These are phyloP conservation scores for Colletotrichum salicis DNA, from an alignment of 2,329 filamentous ascomycete species.

Conservation along the genomic window DNA sequence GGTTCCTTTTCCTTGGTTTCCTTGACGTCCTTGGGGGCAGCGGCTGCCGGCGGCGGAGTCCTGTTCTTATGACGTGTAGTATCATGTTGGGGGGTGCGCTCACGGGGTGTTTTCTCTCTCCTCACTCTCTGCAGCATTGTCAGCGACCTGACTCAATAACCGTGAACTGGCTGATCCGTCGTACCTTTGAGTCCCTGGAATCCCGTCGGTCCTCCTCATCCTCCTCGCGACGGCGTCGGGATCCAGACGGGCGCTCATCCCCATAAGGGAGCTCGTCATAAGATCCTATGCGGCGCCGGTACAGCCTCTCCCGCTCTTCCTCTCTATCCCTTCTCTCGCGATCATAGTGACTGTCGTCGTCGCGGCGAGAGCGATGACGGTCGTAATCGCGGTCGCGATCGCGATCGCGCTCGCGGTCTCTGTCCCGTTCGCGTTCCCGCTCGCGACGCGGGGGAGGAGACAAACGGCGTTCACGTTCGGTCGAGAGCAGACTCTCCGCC, in stretches of 20 bases:
- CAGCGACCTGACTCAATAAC: slow-evolving; percentile 38
- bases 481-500: slow-evolving; percentile 69
- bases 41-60: slow-evolving; percentile 56
- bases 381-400: slow-evolving; percentile 59
- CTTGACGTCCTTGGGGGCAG: slow-evolving; percentile 38
- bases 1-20: slow-evolving; percentile 39
- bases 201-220: slow-evolving; percentile 78
- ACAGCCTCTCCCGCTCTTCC: slow-evolving; percentile 87
- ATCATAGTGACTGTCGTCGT: slow-evolving; percentile 78
- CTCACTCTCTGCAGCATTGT: slow-evolving; percentile 61
- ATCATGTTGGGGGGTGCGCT: slow-evolving; percentile 70
- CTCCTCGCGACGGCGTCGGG: slow-evolving; percentile 81
- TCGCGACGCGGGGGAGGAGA: slow-evolving; percentile 53
- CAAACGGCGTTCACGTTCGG: slow-evolving; percentile 55
- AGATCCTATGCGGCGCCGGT: slow-evolving; percentile 82
- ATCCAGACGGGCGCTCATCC: slow-evolving; percentile 72
- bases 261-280: slow-evolving; percentile 94
- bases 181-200: slow-evolving; percentile 75
- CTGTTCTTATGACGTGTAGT: slow-evolving; percentile 63
- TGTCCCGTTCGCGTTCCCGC: slow-evolving; percentile 40
- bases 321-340: slow-evolving; percentile 89
- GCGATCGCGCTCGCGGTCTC: slow-evolving; percentile 48
- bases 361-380: slow-evolving; percentile 66
- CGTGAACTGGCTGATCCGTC: slow-evolving; percentile 27
- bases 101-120: slow-evolving; percentile 67